Evolutionary conservation across 371 early-diverging fungal species (phyloP), one percentile per base, ranked within the genome.

Genomic region (Dichotomocladium elegans): DNA sequence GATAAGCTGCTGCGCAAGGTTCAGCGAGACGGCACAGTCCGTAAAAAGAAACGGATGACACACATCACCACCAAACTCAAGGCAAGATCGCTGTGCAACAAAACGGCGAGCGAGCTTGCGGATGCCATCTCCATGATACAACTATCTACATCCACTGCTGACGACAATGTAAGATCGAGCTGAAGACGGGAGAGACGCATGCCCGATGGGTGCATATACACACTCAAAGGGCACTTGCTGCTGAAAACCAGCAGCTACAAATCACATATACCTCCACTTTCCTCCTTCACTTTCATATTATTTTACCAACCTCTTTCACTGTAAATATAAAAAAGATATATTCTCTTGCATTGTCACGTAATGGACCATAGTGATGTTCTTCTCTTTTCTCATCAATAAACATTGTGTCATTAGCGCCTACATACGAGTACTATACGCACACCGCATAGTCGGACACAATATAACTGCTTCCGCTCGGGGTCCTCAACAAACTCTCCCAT

Each of bases 101-200:
- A 51, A 27, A 51, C 28, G 5, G 45, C 57, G 40, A 43, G 51
- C 43, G 57, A 57, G 34, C 14, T 57, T 26, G 51, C 57, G 9
- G 50, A 51, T 37, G 57, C 50, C 34, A 47, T 57, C 21, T 42
- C 50, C 1, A 51, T 57, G 51, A 50, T 57, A 6, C 57, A 45
- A 5, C 44, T 57, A 43, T 57, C 51, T 17, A 17, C 42, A 9
- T 19, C 41, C n/a, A 15, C 14, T 12, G 35, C 52, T 40, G 15
- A 12, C n/a, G n/a, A n/a, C n/a, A n/a, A n/a, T n/a, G n/a, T n/a
- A n/a, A n/a, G n/a, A n/a, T n/a, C n/a, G n/a, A n/a, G n/a, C n/a
- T n/a, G n/a, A n/a, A n/a, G n/a, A n/a, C n/a, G n/a, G n/a, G n/a
- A n/a, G n/a, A n/a, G n/a, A n/a, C n/a, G n/a, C n/a, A n/a, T n/a